phyloP scores from a whole-genome alignment of 306 rosid species.

The Citrullus amarus region DNA sequence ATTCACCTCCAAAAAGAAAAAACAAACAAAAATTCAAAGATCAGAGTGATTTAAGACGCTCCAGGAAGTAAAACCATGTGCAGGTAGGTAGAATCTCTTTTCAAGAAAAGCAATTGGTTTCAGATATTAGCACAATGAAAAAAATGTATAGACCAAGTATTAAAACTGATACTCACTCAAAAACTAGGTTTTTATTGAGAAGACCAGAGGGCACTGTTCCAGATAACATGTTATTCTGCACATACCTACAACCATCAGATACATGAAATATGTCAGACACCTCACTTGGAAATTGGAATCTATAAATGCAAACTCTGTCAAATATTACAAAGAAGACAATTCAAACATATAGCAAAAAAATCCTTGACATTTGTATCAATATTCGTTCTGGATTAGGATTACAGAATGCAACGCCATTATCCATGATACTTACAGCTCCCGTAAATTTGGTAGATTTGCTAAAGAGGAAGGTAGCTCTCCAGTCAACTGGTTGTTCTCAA shows the following conservation, averaged over 20 bases:
- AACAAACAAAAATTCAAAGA: neutral
- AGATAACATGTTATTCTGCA: constrained; percentile 70
- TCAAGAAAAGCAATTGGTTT: neutral
- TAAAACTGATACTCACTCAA: constrained; percentile 44
- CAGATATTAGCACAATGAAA: neutral
- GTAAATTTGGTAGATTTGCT: constrained; percentile 57
- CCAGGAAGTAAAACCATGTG: neutral
- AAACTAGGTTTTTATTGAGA: constrained; percentile 32
- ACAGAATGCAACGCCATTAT: neutral
- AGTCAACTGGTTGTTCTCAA: constrained; percentile 73
- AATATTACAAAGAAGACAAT: neutral
- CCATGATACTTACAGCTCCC: constrained; percentile 59
- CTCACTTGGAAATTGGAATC: neutral
- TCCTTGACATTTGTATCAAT: neutral
- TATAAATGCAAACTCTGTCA: neutral
- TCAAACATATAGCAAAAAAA: neutral
- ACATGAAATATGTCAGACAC: constrained; percentile 1
- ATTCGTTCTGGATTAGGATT: neutral
- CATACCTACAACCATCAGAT: constrained; percentile 49
- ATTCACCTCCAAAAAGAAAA: neutral
- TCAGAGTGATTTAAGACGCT: neutral
- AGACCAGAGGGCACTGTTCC: constrained; percentile 69
- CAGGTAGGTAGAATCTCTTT: neutral
- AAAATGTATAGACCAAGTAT: neutral
- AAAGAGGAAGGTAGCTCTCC: constrained; percentile 65